Evolutionary conservation across 169 alveolate genomes (phyloP), one percentile per base, ranked within the genome.

Genomic region (Pseudocohnilembus persalinus): DNA sequence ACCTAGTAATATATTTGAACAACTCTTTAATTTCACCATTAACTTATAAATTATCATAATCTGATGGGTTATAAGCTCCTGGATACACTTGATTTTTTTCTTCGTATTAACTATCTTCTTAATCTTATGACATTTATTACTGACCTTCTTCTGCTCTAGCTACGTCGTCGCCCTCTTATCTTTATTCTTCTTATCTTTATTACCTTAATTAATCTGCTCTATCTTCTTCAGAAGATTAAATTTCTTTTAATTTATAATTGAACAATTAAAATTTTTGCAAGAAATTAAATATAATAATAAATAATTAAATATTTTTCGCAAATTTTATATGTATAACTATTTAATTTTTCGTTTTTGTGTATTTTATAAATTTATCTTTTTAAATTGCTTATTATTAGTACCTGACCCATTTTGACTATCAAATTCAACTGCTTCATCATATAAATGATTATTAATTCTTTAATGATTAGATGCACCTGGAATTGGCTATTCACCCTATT

Each of bases 31-130:
- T 90, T 72, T 94, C 97, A 27, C 68, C 81, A 29, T 91, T 82
- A 6, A 94, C 96, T 77, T 88, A 76, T 63, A 94, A 78, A 84
- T 88, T 86, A 28, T 91, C 94, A 83, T 91, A 92, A 77, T 94
- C 97, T 63, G 93, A 93, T 29, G 97, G 95, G 35, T 92, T 92
- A 88, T 94, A 94, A 49, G 94, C 93, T 27, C 94, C 94, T 24
- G 90, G 89, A 63, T 74, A 83, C 27, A 76, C 76, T 29, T 87
- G 64, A 0, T 87, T 90, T 31, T 89, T 86, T 35, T 83, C 89
- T 30, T 84, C 95, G 26, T 77, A 88, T 4, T 88, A 93, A 20
- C 87, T 82, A 31, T 85, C 90, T 30, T 88, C 95, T 73, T 77
- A 33, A 29, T 34, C 80, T 32, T 75, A 65, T 26, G 65, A 49